Percentiles rank a stretch among this genome's conserved stretches.
Evolutionary conservation across 192 early-diverging fungal genomes (phyloP).

Genomic region (Linnemannia zychae): DNA sequence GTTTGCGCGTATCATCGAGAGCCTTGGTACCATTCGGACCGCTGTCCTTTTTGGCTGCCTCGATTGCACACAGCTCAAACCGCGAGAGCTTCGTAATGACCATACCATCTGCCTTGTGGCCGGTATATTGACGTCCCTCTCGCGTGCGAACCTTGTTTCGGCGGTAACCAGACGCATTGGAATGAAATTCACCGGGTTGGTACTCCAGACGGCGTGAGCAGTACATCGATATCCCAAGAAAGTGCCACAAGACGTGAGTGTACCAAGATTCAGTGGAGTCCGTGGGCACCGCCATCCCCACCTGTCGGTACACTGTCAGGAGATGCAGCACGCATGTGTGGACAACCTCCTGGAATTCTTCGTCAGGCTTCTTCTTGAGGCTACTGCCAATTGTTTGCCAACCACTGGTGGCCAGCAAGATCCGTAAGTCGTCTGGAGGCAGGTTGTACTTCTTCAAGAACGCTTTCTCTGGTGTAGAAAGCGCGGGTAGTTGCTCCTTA

Average conservation of each 20-base stretch:
- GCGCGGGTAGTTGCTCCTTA: too few relatives aligned
- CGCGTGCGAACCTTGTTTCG: background rate
- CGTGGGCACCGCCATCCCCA: background rate
- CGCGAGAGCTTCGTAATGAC: background rate
- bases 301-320: too few relatives aligned
- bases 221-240: background rate
- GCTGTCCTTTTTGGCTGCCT: background rate
- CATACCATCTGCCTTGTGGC: slow-evolving; percentile 6
- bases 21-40: slow-evolving; percentile 3
- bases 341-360: too few relatives aligned
- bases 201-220: background rate
- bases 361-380: too few relatives aligned
- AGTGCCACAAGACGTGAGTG: background rate
- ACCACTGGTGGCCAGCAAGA: too few relatives aligned
- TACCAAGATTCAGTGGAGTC: background rate
- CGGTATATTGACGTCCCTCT: background rate
- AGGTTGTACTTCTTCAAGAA: too few relatives aligned
- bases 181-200: background rate
- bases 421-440: too few relatives aligned
- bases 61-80: background rate
- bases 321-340: too few relatives aligned
- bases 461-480: too few relatives aligned
- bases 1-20: background rate
- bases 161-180: background rate
- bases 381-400: too few relatives aligned